Evolutionary conservation across 768 basidiomycete species (phyloP), one percentile per base, ranked within the genome.

Genomic region (Hygrocybe punicea): DNA sequence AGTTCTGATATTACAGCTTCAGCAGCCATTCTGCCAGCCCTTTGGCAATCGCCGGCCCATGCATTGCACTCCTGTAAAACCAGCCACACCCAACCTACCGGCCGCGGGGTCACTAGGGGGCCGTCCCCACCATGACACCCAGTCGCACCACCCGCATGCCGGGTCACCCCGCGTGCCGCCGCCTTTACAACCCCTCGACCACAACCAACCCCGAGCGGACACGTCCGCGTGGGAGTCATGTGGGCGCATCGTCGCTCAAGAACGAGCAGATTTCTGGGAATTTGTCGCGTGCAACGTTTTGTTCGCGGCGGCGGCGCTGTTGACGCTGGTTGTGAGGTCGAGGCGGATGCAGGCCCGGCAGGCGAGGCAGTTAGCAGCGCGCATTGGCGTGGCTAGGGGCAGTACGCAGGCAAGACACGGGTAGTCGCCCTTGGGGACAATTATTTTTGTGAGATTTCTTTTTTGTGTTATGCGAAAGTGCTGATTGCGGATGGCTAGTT

Each of bases 11-110:
- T 29, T 29, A 29, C 54, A 95, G 93, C 76, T 91, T 34, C 76
- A 85, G 64, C 84, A 94, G 74, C 93, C 94, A 2, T 96, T 89
- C 71, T 98, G 94, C 73, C 85, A 91, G 66, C 94, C 95, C n/a
- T 96, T 93, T 67, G 95, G 95, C 51, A 95, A 95, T 72, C 84
- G 95, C 21, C 85, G 91, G 17, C 80, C 93, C 39, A 80, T 95
- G 77, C 94, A 94, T 67, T 98, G 94, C 59, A 66, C 82, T 34
- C 81, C 79, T 21, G 35, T 48, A 25, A 42, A 47, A 5, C 24
- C 55, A 10, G 17, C 33, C 13, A 33, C 53, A 9, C 45, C 53
- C 13, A 14, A 23, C 39, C 6, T 23, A 25, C 34, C 58, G 13
- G 19, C 35, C 29, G 13, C 39, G 33, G 58, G 53, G n/a, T 17